Evolutionary conservation across 352 stramenopile species (phyloP).

Genomic region (Phytophthora cryptogea): DNA sequence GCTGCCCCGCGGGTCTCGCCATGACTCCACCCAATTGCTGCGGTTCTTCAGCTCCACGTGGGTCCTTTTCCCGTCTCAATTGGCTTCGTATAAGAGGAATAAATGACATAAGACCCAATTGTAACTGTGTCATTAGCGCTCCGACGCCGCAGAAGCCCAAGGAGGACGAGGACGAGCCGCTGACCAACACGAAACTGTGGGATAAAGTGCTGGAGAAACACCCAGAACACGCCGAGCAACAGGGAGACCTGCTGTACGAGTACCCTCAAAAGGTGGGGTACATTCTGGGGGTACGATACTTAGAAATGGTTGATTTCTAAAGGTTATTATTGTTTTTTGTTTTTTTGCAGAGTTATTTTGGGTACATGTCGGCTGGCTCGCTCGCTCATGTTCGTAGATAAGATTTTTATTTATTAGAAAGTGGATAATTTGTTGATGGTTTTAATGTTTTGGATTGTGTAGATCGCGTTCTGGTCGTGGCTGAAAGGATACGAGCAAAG

Average conservation of each 20-base stretch:
- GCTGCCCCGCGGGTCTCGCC: slow-evolving; percentile 10
- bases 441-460: slow-evolving; percentile 4
- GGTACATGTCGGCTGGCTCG: slow-evolving; percentile 75
- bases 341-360: slow-evolving; percentile 73
- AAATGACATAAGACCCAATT: background rate
- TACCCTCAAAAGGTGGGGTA: slow-evolving; percentile 73
- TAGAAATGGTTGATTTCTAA: background rate
- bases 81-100: background rate
- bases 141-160: slow-evolving; percentile 22
- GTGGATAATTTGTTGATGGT: slow-evolving; percentile 1
- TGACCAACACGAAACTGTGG: slow-evolving; percentile 79
- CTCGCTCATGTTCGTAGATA: slow-evolving; percentile 63
- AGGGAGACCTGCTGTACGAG: slow-evolving; percentile 83
- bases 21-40: slow-evolving; percentile 5
- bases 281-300: background rate
- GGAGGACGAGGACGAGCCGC: slow-evolving; percentile 41
- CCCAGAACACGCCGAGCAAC: slow-evolving; percentile 47
- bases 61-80: slow-evolving; percentile 1
- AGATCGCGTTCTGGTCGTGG: slow-evolving; percentile 91
- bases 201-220: slow-evolving; percentile 67
- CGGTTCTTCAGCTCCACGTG: slow-evolving; percentile 54
- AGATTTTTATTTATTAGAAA: background rate
- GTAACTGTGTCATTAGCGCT: slow-evolving; percentile 21
- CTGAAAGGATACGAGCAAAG: slow-evolving; percentile 89
- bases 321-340: slow-evolving; percentile 2